Percentiles rank a stretch among this genome's conserved stretches.
Evolutionary conservation across 768 basidiomycete species (phyloP).

Genomic region (Xerocomellus chrysenteron): DNA sequence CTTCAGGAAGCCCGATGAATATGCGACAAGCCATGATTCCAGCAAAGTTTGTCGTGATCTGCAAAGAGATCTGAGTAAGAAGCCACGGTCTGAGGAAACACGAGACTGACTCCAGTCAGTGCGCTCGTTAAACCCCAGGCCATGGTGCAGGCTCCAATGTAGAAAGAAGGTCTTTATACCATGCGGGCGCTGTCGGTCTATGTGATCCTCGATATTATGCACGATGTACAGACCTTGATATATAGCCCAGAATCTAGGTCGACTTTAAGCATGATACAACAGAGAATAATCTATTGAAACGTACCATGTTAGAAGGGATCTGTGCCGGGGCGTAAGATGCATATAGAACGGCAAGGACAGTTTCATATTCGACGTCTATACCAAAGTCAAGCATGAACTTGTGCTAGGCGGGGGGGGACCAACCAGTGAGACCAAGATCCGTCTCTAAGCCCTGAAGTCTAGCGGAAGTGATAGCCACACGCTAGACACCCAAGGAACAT

Average conservation of each 20-base stretch:
- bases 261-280: not conserved
- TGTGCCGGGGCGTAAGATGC: slow-evolving; percentile 64
- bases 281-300: not conserved
- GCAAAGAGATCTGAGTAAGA: not conserved
- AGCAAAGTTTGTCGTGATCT: slow-evolving; percentile 55
- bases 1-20: slow-evolving; percentile 64
- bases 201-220: not conserved
- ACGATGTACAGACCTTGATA: slow-evolving; percentile 43
- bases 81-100: not conserved
- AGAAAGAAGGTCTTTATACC: slow-evolving; percentile 53
- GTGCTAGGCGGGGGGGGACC: not conserved
- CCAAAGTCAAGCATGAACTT: not conserved
- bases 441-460: slow-evolving; percentile 39
- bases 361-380: slow-evolving; percentile 52
- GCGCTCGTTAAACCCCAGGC: slow-evolving; percentile 64
- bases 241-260: slow-evolving; percentile 52
- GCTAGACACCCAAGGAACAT: slow-evolving; percentile 20
- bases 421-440: slow-evolving; percentile 38
- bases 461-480: slow-evolving; percentile 40
- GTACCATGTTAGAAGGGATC: slow-evolving; percentile 66
- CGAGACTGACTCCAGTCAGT: slow-evolving; percentile 52
- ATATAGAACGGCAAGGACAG: slow-evolving; percentile 52
- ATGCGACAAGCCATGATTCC: slow-evolving; percentile 58
- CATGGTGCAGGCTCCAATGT: slow-evolving; percentile 59
- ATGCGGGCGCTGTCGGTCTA: not conserved